Conservation (phyloP, 208 protist species). For the Novymonas esmeraldas region DNA sequence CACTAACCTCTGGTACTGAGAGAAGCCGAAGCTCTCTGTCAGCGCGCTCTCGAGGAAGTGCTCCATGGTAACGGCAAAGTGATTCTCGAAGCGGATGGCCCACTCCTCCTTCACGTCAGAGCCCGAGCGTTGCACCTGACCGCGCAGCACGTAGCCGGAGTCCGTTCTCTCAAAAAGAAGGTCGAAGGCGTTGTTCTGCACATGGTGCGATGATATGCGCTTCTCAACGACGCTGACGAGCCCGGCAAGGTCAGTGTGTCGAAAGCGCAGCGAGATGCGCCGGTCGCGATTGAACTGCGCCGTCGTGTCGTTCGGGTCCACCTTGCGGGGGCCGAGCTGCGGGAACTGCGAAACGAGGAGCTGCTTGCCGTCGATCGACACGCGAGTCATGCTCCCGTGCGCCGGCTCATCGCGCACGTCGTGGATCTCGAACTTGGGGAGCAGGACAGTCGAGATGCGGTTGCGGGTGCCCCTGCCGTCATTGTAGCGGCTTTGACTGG, state of each 20-base stretch:
- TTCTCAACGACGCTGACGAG: conserved; percentile 70
- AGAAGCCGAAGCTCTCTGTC: conserved; percentile 88
- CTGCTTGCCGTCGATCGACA: conserved; percentile 75
- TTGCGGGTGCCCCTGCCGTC: conserved; percentile 7
- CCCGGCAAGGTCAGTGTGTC: conserved; percentile 77
- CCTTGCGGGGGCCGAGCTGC: conserved; percentile 85
- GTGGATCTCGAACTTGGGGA: conserved; percentile 88
- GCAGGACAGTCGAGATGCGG: conserved; percentile 21
- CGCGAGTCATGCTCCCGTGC: conserved; percentile 78
- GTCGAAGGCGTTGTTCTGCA: conserved; percentile 79
- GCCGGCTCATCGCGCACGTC: conserved; percentile 80
- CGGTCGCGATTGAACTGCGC: conserved; percentile 87
- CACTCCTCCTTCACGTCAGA: conserved; percentile 76
- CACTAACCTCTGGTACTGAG: conserved; percentile 39
- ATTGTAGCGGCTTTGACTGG: background rate
- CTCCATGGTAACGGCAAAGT: conserved; percentile 82
- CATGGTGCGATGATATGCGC: conserved; percentile 57
- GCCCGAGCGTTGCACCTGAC: conserved; percentile 63
- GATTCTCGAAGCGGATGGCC: conserved; percentile 78
- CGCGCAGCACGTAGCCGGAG: conserved; percentile 67
- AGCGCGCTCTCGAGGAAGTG: conserved; percentile 84
- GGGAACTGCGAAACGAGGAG: conserved; percentile 86
- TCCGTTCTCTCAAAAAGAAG: conserved; percentile 67
- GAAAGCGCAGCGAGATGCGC: conserved; percentile 76
- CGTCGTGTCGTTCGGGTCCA: conserved; percentile 81